Evolutionary conservation across 805 yeast genomes (phyloP).

Genomic region (Saccharomycopsis sp.): DNA sequence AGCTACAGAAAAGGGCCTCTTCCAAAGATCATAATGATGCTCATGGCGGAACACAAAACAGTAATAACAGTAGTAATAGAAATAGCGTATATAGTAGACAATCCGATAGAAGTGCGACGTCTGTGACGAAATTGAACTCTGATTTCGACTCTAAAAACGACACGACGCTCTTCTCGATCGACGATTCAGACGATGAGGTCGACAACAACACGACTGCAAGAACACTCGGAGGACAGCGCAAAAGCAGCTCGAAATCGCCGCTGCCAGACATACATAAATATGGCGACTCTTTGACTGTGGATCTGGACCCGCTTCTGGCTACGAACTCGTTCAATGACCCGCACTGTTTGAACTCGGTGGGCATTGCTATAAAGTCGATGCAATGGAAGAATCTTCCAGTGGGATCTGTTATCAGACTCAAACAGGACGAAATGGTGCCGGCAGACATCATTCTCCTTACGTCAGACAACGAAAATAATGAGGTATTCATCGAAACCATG

Average conservation of each 20-base stretch:
- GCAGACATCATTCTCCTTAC: conserved; percentile 79
- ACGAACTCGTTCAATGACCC: conserved; percentile 16
- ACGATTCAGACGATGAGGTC: not conserved
- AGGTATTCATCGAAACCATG: conserved; percentile 86
- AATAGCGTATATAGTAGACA: conserved; percentile 9
- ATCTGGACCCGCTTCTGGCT: conserved; percentile 9
- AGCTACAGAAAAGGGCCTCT: conserved; percentile 5
- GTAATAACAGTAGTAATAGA: not conserved
- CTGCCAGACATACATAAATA: not conserved
- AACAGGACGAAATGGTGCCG: conserved; percentile 88
- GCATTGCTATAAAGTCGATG: conserved; percentile 30
- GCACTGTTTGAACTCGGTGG: conserved; percentile 27
- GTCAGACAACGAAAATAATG: conserved; percentile 53
- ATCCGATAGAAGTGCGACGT: conserved; percentile 8
- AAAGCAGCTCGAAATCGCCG: too few species aligned
- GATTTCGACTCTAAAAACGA: conserved; percentile 5
- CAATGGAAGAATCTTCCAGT: conserved; percentile 77
- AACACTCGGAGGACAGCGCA: too few species aligned
- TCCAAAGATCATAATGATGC: too few species aligned
- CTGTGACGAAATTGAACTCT: conserved; percentile 7
- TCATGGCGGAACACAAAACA: conserved; percentile 10
- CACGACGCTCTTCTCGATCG: not conserved
- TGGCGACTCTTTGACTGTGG: not conserved
- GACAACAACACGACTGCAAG: too few species aligned
- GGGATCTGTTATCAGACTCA: conserved; percentile 75